Evolutionary conservation across 2,329 filamentous ascomycete species (phyloP).

Genomic region (Fusarium burgessii): DNA sequence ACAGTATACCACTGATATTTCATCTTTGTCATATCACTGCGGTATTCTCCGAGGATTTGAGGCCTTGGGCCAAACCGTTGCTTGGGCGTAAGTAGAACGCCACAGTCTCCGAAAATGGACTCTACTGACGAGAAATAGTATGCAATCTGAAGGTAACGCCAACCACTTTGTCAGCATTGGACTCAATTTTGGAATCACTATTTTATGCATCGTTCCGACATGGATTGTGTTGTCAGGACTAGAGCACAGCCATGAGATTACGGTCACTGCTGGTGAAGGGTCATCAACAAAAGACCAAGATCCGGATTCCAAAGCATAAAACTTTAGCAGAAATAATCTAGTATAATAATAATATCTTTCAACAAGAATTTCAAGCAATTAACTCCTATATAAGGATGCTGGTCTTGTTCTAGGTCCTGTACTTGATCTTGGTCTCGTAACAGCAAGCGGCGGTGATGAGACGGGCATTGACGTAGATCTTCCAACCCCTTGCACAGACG

Average conservation of each 20-base stretch:
- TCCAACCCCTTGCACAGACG: not conserved
- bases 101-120: accelerated
- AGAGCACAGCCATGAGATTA: conserved; percentile 23
- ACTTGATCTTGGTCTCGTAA: not conserved
- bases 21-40: conserved; percentile 17
- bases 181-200: conserved; percentile 19
- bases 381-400: not conserved
- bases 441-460: not conserved
- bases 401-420: not conserved
- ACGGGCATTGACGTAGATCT: conserved; percentile 13
- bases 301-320: not conserved
- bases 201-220: conserved; percentile 9
- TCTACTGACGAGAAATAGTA: not conserved
- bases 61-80: conserved; percentile 18
- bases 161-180: conserved; percentile 26
- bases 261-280: not conserved
- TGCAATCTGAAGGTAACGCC: conserved; percentile 27
- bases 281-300: conserved; percentile 1
- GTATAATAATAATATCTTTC: conserved; percentile 22
- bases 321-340: not conserved
- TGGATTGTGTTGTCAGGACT: conserved; percentile 19
- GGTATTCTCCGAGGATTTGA: conserved; percentile 26
- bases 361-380: not conserved
- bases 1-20: conserved; percentile 14
- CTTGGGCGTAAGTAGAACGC: conserved; percentile 16